A percentile compares a stretch with the other conserved stretches of the same genome.
Evolutionary conservation across 441 rosid genomes (phyloP).

Genomic region (Erodium trifolium): DNA sequence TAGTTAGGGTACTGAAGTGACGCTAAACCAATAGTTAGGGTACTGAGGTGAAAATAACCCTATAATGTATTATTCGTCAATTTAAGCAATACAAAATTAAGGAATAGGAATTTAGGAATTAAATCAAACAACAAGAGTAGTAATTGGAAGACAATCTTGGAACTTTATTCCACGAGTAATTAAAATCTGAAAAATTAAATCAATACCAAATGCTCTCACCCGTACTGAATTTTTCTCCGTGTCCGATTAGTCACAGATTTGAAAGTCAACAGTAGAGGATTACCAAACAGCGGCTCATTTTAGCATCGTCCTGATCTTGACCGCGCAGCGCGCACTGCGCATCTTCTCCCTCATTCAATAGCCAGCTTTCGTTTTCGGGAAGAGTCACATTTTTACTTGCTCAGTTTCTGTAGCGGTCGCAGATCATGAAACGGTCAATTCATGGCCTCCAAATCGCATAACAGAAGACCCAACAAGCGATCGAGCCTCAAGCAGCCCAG

Average conservation of each 20-base stretch:
- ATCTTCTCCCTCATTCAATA: not conserved
- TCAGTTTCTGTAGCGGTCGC: not conserved
- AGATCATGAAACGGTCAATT: constrained; percentile 5
- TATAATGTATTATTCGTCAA: too few species aligned
- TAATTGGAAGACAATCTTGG: too few species aligned
- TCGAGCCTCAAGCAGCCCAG: constrained; percentile 11
- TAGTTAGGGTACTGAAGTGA: too few species aligned
- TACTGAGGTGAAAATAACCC: too few species aligned
- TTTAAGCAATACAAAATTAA: too few species aligned
- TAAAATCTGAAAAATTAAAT: too few species aligned
- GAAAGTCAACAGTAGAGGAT: not conserved
- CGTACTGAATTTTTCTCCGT: not conserved
- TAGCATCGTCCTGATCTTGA: not conserved
- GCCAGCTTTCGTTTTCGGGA: not conserved
- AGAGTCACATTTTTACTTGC: not conserved
- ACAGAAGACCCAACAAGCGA: constrained; percentile 24
- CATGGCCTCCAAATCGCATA: constrained; percentile 23
- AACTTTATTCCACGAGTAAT: too few species aligned
- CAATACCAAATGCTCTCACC: not conserved
- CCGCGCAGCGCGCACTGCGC: not conserved
- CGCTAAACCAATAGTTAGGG: too few species aligned
- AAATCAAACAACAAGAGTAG: too few species aligned
- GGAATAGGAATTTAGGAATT: too few species aligned
- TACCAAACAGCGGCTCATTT: not conserved
- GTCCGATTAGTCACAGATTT: not conserved